These are phyloP conservation scores for Metschnikowia santaceciliae DNA, from an alignment of 805 yeast species.

Conservation along the genomic window DNA sequence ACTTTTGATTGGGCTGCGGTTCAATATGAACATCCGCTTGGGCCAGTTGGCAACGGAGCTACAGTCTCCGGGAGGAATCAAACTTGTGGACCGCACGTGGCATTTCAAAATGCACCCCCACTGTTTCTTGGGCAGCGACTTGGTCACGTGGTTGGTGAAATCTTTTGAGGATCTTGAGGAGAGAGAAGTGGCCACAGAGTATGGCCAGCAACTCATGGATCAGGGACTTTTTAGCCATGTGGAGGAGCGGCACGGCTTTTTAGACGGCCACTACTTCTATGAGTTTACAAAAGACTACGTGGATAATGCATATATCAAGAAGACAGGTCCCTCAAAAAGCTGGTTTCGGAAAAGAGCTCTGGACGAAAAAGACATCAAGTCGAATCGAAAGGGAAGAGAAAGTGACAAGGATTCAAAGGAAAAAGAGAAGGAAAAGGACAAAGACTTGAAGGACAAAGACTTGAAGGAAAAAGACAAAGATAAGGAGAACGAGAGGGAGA, in stretches of 20 bases:
- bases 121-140: constrained; percentile 81
- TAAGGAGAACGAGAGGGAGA: not conserved
- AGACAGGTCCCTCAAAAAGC: constrained; percentile 11
- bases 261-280: constrained; percentile 93
- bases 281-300: constrained; percentile 57
- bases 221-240: constrained; percentile 75
- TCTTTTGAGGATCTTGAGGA: constrained; percentile 75
- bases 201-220: constrained; percentile 75
- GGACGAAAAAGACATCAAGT: constrained; percentile 3
- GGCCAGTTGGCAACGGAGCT: constrained; percentile 57
- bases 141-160: constrained; percentile 81
- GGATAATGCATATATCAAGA: constrained; percentile 25
- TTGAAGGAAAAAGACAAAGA: not conserved
- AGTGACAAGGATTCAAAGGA: not conserved
- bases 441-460: not conserved
- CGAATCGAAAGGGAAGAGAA: not conserved
- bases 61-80: constrained; percentile 60
- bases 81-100: constrained; percentile 81
- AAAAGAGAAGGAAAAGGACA: not conserved
- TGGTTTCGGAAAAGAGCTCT: constrained; percentile 30
- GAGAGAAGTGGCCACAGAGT: constrained; percentile 77
- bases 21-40: constrained; percentile 49
- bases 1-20: constrained; percentile 33
- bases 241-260: constrained; percentile 72
- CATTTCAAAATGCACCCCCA: constrained; percentile 75